Evolutionary conservation across 192 early-diverging fungal species (phyloP).

Genomic region (Rhizophagus clarus): DNA sequence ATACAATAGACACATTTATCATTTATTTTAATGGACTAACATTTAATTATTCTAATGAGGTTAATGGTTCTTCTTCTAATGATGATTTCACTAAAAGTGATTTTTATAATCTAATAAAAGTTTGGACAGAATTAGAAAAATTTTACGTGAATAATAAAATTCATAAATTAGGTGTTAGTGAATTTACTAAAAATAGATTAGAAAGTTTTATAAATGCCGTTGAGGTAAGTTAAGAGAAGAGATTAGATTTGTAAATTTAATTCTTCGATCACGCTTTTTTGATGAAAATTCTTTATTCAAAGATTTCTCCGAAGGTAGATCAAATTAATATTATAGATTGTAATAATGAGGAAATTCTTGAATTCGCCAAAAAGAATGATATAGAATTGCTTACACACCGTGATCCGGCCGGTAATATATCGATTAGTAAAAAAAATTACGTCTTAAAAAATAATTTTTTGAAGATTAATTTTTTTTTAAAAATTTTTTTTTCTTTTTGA

Average conservation of each 20-base stretch:
- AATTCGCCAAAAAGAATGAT: not conserved
- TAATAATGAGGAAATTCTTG: not conserved
- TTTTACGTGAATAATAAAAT: not conserved
- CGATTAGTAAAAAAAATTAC: not conserved
- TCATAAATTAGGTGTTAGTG: slow-evolving; percentile 1
- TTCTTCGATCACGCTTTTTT: not conserved
- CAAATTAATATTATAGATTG: not conserved
- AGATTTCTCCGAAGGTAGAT: not conserved
- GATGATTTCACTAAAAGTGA: not conserved
- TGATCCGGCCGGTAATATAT: not conserved
- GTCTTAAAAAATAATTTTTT: too few relatives aligned
- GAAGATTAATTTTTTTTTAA: too few relatives aligned
- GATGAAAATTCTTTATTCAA: not conserved
- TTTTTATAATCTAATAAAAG: not conserved
- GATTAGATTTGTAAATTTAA: too few relatives aligned
- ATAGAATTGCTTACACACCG: slow-evolving; percentile 1
- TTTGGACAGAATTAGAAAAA: slow-evolving; percentile 7
- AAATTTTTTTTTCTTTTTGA: too few relatives aligned
- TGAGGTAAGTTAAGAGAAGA: not conserved
- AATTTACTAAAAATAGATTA: slow-evolving; percentile 2
- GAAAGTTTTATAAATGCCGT: not conserved
- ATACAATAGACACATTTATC: not conserved
- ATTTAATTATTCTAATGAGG: not conserved
- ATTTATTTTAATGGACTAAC: not conserved
- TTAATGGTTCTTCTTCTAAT: not conserved